A percentile compares a stretch with the other conserved stretches of the same genome.
Evolutionary conservation across 1,284 basidiomycete species (phyloP).

Genomic region (Coniferiporia weirii): DNA sequence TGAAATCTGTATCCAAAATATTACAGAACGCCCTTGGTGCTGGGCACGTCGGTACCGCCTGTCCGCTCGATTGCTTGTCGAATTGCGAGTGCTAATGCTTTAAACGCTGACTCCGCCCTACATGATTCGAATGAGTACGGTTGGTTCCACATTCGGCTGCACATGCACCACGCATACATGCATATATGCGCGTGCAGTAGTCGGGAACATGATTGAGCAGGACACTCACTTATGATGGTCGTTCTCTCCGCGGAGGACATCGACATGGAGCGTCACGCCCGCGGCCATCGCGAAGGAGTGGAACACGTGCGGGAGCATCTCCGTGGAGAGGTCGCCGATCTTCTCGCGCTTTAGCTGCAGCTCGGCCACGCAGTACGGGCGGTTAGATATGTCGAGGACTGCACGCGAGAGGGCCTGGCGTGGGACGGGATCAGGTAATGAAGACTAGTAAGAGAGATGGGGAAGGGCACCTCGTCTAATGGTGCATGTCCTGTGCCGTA

Average conservation of each 20-base stretch:
- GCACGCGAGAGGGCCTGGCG: conserved; percentile 84
- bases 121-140: neutral
- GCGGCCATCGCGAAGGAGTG: conserved; percentile 91
- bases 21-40: conserved; percentile 90
- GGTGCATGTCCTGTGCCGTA: conserved; percentile 98
- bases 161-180: conserved; percentile 2
- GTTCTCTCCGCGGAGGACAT: conserved; percentile 91
- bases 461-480: conserved; percentile 76
- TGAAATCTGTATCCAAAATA: conserved; percentile 18
- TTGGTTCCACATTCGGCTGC: neutral
- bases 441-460: neutral
- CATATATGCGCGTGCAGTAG: neutral
- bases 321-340: conserved; percentile 92
- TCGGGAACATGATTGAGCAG: conserved; percentile 15
- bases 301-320: conserved; percentile 97
- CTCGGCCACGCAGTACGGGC: conserved; percentile 92
- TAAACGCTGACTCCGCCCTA: conserved; percentile 96
- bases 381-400: conserved; percentile 96
- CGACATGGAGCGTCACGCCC: conserved; percentile 89
- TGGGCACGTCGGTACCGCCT: conserved; percentile 89
- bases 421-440: neutral
- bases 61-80: conserved; percentile 89
- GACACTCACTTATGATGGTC: conserved; percentile 88
- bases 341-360: conserved; percentile 92
- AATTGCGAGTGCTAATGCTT: conserved; percentile 93